A percentile compares a stretch with the other conserved stretches of the same genome.
Conservation (phyloP, 2,329 filamentous ascomycete genomes). For the Fusarium tanahbumbuense region DNA sequence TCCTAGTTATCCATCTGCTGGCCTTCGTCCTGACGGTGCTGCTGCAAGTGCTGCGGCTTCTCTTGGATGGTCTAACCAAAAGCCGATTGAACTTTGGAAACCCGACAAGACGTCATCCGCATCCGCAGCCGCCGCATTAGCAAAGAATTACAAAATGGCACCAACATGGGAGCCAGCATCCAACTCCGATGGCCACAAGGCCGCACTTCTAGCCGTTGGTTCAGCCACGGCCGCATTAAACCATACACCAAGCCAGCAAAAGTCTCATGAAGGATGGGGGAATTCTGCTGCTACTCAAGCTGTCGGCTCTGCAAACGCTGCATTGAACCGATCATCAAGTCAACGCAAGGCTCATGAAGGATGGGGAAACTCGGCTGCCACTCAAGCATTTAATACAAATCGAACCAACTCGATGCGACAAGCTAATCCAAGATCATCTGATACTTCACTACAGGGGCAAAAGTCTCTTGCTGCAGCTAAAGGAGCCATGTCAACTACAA, state of each 20-base stretch:
- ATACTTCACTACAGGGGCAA: conserved; percentile 62
- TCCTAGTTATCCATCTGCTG: conserved; percentile 77
- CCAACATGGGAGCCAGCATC: conserved; percentile 71
- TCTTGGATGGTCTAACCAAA: conserved; percentile 78
- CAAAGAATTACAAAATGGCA: conserved; percentile 57
- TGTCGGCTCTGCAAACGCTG: conserved; percentile 53
- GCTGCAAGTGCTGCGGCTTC: conserved; percentile 81
- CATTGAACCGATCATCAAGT: conserved; percentile 43
- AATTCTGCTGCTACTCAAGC: conserved; percentile 78
- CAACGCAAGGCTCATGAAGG: conserved; percentile 46
- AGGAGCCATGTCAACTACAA: conserved; percentile 74
- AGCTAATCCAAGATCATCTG: conserved; percentile 44
- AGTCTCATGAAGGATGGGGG: conserved; percentile 61
- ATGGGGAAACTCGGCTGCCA: conserved; percentile 77
- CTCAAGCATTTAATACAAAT: conserved; percentile 67
- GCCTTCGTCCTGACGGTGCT: conserved; percentile 65
- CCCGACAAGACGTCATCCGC: conserved; percentile 68
- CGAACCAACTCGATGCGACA: conserved; percentile 47
- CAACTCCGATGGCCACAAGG: conserved; percentile 76
- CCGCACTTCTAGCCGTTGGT: conserved; percentile 73
- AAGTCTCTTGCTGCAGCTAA: conserved; percentile 81
- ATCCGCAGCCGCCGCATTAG: conserved; percentile 56
- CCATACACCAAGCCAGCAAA: conserved; percentile 32
- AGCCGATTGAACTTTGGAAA: conserved; percentile 73
- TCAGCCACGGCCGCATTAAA: conserved; percentile 52